Evolutionary conservation across 1,284 basidiomycete species (phyloP).

Genomic region (Cutaneotrichosporon cutaneum): DNA sequence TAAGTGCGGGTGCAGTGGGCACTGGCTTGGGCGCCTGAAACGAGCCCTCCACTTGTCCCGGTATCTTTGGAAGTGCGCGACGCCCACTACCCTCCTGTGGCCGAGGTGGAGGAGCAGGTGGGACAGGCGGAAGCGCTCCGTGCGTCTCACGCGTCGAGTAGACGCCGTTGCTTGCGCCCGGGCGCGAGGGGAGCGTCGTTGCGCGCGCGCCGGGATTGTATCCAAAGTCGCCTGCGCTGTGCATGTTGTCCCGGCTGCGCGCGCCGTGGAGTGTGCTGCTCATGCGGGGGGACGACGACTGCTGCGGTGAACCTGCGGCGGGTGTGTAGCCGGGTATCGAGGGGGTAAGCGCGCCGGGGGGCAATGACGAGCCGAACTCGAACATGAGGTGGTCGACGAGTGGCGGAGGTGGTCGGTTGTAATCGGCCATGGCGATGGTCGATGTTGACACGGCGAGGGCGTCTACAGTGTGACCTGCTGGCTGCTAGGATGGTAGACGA

Average conservation of each 20-base stretch:
- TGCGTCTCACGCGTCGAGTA: not conserved
- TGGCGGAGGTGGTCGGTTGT: not conserved
- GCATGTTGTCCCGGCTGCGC: not conserved
- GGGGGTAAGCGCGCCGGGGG: constrained; percentile 15
- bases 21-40: not conserved
- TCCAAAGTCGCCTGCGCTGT: constrained; percentile 1
- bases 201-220: not conserved
- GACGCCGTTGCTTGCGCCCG: not conserved
- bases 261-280: not conserved
- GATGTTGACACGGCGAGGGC: not conserved
- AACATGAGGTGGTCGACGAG: constrained; percentile 1
- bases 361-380: constrained; percentile 16
- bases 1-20: not conserved
- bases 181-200: not conserved
- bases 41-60: not conserved
- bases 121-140: not conserved
- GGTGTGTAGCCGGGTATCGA: not conserved
- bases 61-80: constrained; percentile 3
- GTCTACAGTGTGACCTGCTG: not conserved
- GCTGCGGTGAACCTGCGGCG: not conserved
- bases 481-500: not conserved
- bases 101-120: not conserved
- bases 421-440: constrained; percentile 4
- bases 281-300: not conserved
- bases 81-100: not conserved